phyloP scores from a whole-genome alignment of 768 basidiomycete species.

The Leccinum uliginosum region DNA sequence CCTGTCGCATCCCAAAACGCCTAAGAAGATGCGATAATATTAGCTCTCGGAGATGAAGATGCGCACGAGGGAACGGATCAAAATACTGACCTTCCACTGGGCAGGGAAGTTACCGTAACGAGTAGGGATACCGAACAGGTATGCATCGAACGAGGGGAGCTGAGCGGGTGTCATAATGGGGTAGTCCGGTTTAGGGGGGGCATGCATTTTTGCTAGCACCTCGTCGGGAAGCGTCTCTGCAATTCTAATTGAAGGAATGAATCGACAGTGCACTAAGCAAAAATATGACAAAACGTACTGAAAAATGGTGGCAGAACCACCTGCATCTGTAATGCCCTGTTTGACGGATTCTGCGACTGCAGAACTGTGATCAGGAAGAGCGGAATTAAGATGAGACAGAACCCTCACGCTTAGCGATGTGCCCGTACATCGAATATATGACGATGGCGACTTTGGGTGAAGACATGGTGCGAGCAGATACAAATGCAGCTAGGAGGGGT shows the following conservation, averaged over 20 bases:
- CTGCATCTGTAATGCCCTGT: slow-evolving; percentile 43
- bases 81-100: slow-evolving; percentile 63
- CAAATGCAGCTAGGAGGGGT: background rate
- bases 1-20: slow-evolving; percentile 78
- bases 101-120: slow-evolving; percentile 79
- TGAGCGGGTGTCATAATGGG: slow-evolving; percentile 57
- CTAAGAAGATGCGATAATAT: slow-evolving; percentile 28
- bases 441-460: slow-evolving; percentile 62
- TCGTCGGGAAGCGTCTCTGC: slow-evolving; percentile 74
- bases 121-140: slow-evolving; percentile 73
- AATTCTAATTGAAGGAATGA: slow-evolving; percentile 42
- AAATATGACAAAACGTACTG: slow-evolving; percentile 39
- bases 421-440: slow-evolving; percentile 73
- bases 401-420: slow-evolving; percentile 59
- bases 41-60: background rate
- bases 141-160: slow-evolving; percentile 62
- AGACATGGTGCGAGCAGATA: slow-evolving; percentile 31
- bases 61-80: background rate
- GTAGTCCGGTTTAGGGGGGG: slow-evolving; percentile 67
- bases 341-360: slow-evolving; percentile 57
- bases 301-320: slow-evolving; percentile 48
- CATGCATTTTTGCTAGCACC: slow-evolving; percentile 63
- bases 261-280: background rate
- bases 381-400: background rate
- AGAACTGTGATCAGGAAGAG: slow-evolving; percentile 2